phyloP scores from a whole-genome alignment of 2,329 filamentous ascomycete species.

The Diaporthe capsici region DNA sequence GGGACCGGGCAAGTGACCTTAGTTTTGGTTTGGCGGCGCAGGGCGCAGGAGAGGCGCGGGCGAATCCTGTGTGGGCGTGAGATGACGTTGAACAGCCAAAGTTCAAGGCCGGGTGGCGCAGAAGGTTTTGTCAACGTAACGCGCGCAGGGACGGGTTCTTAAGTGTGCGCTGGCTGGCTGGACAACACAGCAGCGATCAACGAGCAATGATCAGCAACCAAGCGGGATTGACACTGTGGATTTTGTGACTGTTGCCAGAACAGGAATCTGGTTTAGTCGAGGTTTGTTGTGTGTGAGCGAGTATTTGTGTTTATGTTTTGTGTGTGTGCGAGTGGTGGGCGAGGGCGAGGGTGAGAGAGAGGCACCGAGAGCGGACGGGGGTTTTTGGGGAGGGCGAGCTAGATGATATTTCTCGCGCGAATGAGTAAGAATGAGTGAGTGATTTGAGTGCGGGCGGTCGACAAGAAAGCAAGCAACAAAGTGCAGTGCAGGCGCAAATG shows the following conservation, averaged over 20 bases:
- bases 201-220: conserved; percentile 3
- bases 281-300: neutral
- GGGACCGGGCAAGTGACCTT: conserved; percentile 36
- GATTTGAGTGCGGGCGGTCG: conserved; percentile 1
- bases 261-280: neutral
- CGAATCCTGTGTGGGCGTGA: conserved; percentile 32
- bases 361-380: conserved; percentile 12
- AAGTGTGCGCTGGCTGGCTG: neutral
- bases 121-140: conserved; percentile 16
- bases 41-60: conserved; percentile 22
- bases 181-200: conserved; percentile 12
- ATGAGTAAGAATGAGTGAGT: conserved; percentile 20
- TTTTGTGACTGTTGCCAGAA: conserved; percentile 8
- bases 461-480: neutral
- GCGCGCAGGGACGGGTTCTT: conserved; percentile 12
- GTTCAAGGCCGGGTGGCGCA: conserved; percentile 25
- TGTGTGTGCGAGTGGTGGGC: neutral
- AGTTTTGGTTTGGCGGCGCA: conserved; percentile 22
- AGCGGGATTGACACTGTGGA: neutral
- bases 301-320: conserved; percentile 6
- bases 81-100: conserved; percentile 36
- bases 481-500: neutral
- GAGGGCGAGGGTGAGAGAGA: conserved; percentile 1
- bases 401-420: conserved; percentile 20
- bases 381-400: conserved; percentile 12